A percentile compares a stretch with the other conserved stretches of the same genome.
Evolutionary conservation across 164 flowering plant genomes (phyloP).

Genomic region (Magnolia officinalis): DNA sequence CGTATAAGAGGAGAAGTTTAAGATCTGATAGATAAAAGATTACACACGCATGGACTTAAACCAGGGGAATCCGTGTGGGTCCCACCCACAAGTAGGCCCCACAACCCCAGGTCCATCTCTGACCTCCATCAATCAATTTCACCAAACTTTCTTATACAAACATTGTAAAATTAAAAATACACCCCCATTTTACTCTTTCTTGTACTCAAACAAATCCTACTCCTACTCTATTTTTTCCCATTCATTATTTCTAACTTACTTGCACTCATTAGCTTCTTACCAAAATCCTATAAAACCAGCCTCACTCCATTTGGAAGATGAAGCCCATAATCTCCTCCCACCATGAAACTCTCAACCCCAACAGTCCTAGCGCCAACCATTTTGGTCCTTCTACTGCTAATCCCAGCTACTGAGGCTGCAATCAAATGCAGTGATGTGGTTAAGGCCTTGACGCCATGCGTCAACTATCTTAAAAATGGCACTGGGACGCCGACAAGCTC

Average conservation of each 20-base stretch:
- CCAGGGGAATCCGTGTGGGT: no score
- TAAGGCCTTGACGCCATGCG: conserved; percentile 46
- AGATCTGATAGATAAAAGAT: no score
- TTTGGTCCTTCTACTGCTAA: conserved; percentile 19
- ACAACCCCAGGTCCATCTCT: not conserved
- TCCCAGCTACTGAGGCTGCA: conserved; percentile 33
- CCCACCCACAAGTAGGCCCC: no score
- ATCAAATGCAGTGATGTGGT: conserved; percentile 59
- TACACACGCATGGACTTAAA: no score
- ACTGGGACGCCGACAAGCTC: conserved; percentile 40
- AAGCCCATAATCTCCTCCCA: conserved; percentile 5
- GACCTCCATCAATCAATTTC: conserved; percentile 7
- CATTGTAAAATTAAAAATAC: not conserved
- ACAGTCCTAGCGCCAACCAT: conserved; percentile 12
- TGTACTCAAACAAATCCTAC: conserved; percentile 23
- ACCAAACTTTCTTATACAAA: not conserved
- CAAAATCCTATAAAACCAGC: conserved; percentile 17
- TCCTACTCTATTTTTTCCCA: not conserved
- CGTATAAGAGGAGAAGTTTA: no score
- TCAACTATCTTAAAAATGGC: conserved; percentile 49
- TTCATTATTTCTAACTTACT: conserved; percentile 16
- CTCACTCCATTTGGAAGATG: conserved; percentile 1
- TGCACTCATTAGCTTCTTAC: conserved; percentile 11
- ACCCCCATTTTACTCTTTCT: conserved; percentile 15
- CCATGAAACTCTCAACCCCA: conserved; percentile 25